phyloP scores from a whole-genome alignment of 495 filamentous ascomycete genomes.

The Tuber umbilicatum region DNA sequence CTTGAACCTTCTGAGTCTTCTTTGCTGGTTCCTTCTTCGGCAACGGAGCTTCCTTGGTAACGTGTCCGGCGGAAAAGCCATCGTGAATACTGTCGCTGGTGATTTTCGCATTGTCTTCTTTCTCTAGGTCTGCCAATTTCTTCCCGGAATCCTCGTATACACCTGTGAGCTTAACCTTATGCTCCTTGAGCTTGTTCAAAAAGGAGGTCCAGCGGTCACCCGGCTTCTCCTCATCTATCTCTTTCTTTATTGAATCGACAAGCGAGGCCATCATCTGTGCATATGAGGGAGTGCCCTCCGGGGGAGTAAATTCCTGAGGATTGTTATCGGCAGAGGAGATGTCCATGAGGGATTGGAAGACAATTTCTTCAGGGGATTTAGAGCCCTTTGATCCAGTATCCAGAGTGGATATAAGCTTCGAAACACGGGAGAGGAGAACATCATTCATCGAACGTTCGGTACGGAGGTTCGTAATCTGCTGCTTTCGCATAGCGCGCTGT shows the following conservation, averaged over 20 bases:
- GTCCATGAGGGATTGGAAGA: conserved; percentile 83
- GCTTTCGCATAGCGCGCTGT: conserved; percentile 71
- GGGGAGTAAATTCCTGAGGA: conserved; percentile 54
- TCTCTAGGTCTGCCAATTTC: conserved; percentile 75
- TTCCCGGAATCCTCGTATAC: conserved; percentile 66
- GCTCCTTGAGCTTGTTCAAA: conserved; percentile 64
- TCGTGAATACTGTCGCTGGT: conserved; percentile 86
- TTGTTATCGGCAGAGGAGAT: conserved; percentile 64
- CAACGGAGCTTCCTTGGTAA: conserved; percentile 54
- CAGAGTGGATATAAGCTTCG: conserved; percentile 63
- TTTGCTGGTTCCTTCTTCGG: conserved; percentile 43
- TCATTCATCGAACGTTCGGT: conserved; percentile 93
- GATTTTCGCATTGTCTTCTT: conserved; percentile 81
- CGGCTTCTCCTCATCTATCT: conserved; percentile 63
- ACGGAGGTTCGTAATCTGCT: conserved; percentile 83
- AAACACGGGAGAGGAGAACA: conserved; percentile 74
- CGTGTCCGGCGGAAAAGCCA: conserved; percentile 79
- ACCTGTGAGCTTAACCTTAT: conserved; percentile 66
- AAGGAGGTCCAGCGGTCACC: conserved; percentile 61
- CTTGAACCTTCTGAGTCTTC: conserved; percentile 46
- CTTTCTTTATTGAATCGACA: conserved; percentile 88
- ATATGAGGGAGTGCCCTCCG: conserved; percentile 72
- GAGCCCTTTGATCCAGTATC: conserved; percentile 49
- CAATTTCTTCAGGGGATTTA: conserved; percentile 62
- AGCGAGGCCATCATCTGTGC: conserved; percentile 91